Conservation (phyloP, 306 rosid species). For the Trichosanthes truncata region DNA sequence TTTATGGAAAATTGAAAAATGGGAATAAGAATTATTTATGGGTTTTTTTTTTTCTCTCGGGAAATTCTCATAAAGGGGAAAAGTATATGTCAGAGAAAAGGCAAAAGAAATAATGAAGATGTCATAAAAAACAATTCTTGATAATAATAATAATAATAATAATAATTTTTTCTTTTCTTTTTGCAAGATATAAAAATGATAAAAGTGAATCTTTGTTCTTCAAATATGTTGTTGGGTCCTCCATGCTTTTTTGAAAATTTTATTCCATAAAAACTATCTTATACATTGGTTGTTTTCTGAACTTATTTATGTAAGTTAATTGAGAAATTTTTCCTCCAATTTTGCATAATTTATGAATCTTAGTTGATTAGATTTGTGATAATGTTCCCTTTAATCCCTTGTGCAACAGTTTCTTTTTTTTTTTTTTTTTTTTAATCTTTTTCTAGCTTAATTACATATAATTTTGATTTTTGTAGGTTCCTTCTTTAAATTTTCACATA, state of each 20-base stretch:
- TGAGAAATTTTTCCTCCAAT: background rate
- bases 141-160: background rate
- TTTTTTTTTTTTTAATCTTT: too few relatives aligned
- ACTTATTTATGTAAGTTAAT: background rate
- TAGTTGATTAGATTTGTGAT: background rate
- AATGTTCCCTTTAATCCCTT: background rate
- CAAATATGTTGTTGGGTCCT: background rate
- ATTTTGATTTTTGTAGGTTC: background rate
- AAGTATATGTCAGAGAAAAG: background rate
- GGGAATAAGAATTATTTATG: background rate
- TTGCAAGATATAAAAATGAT: background rate
- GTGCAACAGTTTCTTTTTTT: too few relatives aligned
- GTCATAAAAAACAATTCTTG: background rate
- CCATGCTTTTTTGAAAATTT: background rate
- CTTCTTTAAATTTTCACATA: too few relatives aligned
- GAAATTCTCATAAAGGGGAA: background rate
- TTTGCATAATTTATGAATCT: background rate
- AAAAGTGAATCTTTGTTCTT: slow-evolving; percentile 1
- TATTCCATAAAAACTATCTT: background rate
- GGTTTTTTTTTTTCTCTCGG: background rate
- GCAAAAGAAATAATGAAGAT: background rate
- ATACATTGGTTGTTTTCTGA: background rate
- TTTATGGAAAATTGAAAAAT: background rate
- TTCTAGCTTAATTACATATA: too few relatives aligned
- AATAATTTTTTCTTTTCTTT: background rate